A percentile compares a stretch with the other conserved stretches of the same genome.
phyloP scores from a whole-genome alignment of 139 green algal genomes.

The Axilococcus clingmanii region DNA sequence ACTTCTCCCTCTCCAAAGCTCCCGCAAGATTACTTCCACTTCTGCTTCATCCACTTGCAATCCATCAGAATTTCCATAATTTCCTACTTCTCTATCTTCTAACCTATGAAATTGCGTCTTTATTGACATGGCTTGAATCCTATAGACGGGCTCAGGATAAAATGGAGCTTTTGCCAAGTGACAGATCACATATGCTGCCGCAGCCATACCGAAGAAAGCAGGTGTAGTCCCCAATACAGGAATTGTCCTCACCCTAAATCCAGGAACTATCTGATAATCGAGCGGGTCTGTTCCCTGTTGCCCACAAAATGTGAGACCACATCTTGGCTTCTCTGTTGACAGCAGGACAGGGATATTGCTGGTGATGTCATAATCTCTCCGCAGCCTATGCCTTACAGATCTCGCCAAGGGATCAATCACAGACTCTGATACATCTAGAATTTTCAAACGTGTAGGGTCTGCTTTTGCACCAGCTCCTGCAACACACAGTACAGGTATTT shows the following conservation, averaged over 20 bases:
- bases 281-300: slow-evolving; percentile 25
- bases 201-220: slow-evolving; percentile 86
- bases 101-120: slow-evolving; percentile 50
- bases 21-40: slow-evolving; percentile 29
- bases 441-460: slow-evolving; percentile 83
- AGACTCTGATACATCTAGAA: slow-evolving; percentile 80
- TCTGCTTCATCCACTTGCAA: slow-evolving; percentile 7
- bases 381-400: slow-evolving; percentile 64
- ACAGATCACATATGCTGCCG: slow-evolving; percentile 71
- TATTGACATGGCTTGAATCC: slow-evolving; percentile 26
- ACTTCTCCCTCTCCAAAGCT: slow-evolving; percentile 54
- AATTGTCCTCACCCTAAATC: slow-evolving; percentile 92
- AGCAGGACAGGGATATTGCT: slow-evolving; percentile 69
- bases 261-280: slow-evolving; percentile 86
- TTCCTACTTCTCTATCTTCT: slow-evolving; percentile 58
- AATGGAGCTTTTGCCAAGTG: slow-evolving; percentile 58
- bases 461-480: slow-evolving; percentile 81
- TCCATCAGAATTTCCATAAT: slow-evolving; percentile 12
- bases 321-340: slow-evolving; percentile 74
- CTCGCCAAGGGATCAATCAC: slow-evolving; percentile 70
- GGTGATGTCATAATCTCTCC: slow-evolving; percentile 51
- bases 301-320: slow-evolving; percentile 50
- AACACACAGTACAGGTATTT: slow-evolving; percentile 67
- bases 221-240: slow-evolving; percentile 89
- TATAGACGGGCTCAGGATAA: slow-evolving; percentile 53